These are phyloP conservation scores for Epithemia pelagica DNA, from an alignment of 108 stramenopile genomes.

Conservation along the genomic window DNA sequence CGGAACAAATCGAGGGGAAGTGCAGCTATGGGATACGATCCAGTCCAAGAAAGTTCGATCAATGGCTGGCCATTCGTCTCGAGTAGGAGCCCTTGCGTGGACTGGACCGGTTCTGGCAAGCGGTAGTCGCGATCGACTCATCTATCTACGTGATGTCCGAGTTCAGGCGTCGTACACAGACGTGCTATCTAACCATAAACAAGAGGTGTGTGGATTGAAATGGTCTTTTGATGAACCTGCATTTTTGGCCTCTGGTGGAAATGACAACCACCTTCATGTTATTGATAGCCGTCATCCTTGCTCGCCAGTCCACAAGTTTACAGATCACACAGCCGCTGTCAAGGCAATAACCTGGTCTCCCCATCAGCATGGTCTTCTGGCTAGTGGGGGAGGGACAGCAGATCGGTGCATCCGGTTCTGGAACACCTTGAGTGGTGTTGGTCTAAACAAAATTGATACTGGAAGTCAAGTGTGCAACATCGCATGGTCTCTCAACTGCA, in stretches of 20 bases:
- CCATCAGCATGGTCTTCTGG: conserved; percentile 94
- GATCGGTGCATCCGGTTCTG: conserved; percentile 98
- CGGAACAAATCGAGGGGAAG: conserved; percentile 79
- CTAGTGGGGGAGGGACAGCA: conserved; percentile 97
- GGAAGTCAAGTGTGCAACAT: conserved; percentile 98
- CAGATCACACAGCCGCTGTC: conserved; percentile 96
- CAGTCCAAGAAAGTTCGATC: conserved; percentile 73
- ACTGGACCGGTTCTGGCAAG: conserved; percentile 79
- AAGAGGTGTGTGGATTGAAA: conserved; percentile 97
- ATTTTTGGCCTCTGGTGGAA: conserved; percentile 91
- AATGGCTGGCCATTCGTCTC: conserved; percentile 81
- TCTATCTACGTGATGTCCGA: conserved; percentile 89
- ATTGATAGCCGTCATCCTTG: conserved; percentile 86
- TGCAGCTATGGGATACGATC: conserved; percentile 92
- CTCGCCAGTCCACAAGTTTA: conserved; percentile 54
- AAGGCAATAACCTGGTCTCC: conserved; percentile 99
- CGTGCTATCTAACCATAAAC: conserved; percentile 80
- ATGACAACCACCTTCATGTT: conserved; percentile 96
- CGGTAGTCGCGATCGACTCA: conserved; percentile 88
- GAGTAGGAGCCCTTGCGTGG: conserved; percentile 93
- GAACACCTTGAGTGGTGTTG: conserved; percentile 88
- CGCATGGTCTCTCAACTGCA: conserved; percentile 93
- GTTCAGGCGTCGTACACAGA: conserved; percentile 47
- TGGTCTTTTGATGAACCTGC: conserved; percentile 92
- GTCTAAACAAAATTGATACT: conserved; percentile 89